Evolutionary conservation across 2,329 filamentous ascomycete species (phyloP).

Genomic region (Nectriaceae sp.): DNA sequence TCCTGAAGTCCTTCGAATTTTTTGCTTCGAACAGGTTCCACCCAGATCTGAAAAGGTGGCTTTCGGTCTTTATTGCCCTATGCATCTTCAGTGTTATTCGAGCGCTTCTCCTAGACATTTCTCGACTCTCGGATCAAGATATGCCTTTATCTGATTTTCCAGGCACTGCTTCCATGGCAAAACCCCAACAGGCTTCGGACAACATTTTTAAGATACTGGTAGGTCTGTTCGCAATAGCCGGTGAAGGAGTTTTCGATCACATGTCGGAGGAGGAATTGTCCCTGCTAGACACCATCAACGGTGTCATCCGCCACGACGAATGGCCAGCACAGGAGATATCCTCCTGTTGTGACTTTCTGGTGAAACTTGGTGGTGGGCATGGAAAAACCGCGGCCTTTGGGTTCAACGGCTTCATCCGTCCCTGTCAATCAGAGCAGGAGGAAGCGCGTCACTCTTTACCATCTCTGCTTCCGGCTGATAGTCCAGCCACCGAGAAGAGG

Average conservation of each 20-base stretch:
- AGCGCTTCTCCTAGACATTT: slow-evolving; percentile 52
- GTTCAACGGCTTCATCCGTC: slow-evolving; percentile 36
- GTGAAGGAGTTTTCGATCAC: slow-evolving; percentile 43
- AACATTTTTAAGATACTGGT: slow-evolving; percentile 55
- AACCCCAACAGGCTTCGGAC: slow-evolving; percentile 40
- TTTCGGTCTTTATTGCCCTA: slow-evolving; percentile 55
- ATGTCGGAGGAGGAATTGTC: slow-evolving; percentile 48
- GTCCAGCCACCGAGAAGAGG: not conserved
- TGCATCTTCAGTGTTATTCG: slow-evolving; percentile 61
- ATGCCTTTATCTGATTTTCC: slow-evolving; percentile 9
- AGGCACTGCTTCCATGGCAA: slow-evolving; percentile 10
- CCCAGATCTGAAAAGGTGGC: slow-evolving; percentile 46
- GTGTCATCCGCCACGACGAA: slow-evolving; percentile 47
- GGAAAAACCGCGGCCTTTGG: slow-evolving; percentile 39
- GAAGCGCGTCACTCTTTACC: not conserved
- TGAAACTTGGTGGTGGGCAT: slow-evolving; percentile 46
- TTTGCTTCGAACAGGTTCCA: slow-evolving; percentile 41
- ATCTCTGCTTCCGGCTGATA: not conserved
- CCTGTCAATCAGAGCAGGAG: slow-evolving; percentile 2
- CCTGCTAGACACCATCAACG: slow-evolving; percentile 44
- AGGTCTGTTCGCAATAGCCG: slow-evolving; percentile 46
- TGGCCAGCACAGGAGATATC: slow-evolving; percentile 50
- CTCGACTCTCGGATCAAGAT: slow-evolving; percentile 17
- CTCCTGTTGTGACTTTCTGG: slow-evolving; percentile 52
- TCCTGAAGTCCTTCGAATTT: slow-evolving; percentile 54